Base-by-base conservation (phyloP, 2,329 filamentous ascomycete genomes). In the Xylaria digitata region DNA sequence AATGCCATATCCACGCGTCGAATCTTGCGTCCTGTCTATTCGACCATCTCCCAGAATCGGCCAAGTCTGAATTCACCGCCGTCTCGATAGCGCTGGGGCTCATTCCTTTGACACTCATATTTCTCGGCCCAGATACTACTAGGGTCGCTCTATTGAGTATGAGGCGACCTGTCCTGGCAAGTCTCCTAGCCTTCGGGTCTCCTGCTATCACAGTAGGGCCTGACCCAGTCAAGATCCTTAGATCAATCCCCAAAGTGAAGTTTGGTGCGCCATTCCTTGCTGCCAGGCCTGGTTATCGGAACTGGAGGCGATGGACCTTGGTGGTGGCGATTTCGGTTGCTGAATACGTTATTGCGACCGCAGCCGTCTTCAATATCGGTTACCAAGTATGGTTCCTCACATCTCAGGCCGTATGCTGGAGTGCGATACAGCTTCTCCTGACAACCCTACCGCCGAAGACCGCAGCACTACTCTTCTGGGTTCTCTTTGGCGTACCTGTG, bases 11-110 rank as follows among this genome's bases (percentile, higher is more conserved):
- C 42, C 42, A 45, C 19, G 42, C 42, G 42, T 45, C 42, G 42
- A 45, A 45, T 45, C 42, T 45, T 45, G 42, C 42, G 42, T 45
- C 42, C 5, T 45, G 42, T 45, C 6, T 45, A 45, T 45, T 45
- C 42, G 42, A 45, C 19, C 42, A 45, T 6, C 42, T 45, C 42
- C 42, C 42, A 45, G 42, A 45, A 19, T 45, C 5, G 42, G 42
- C 42, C 42, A 45, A 45, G 42, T 15, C 42, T n/a, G 42, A 45
- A 45, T 45, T 45, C 42, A 45, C 42, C 42, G 17, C 42, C 42
- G 42, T 45, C 42, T 45, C 42, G 42, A 45, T 45, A 15, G 42
- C 42, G 42, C 42, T 45, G 42, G 42, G 42, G 42, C 42, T 45
- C 42, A 45, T 45, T 19, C 42, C 42, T 5, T 11, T 11, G 15